Percentiles rank a stretch among this genome's conserved stretches.
These are phyloP conservation scores for Volvariella volvacea DNA, from an alignment of 1,284 basidiomycete species.

Conservation along the genomic window DNA sequence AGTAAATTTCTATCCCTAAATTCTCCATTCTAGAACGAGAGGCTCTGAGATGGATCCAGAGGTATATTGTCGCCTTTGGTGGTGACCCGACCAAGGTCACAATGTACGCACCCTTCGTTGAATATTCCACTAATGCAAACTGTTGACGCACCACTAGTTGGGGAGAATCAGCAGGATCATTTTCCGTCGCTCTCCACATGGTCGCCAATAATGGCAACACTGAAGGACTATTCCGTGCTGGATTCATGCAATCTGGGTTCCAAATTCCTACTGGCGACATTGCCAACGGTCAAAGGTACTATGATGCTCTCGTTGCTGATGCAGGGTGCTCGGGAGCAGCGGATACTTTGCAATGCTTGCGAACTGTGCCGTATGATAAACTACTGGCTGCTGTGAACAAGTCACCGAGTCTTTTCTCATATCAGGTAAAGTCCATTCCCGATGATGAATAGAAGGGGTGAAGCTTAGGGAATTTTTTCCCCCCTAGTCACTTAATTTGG, in stretches of 20 bases:
- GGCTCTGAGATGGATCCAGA: constrained; percentile 60
- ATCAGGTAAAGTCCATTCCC: constrained; percentile 35
- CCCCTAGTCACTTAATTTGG: constrained; percentile 31
- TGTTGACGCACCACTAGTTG: constrained; percentile 26
- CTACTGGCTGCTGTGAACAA: constrained; percentile 37
- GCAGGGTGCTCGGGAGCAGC: constrained; percentile 33
- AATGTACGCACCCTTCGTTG: constrained; percentile 31
- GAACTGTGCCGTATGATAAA: constrained; percentile 31
- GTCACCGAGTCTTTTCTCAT: constrained; percentile 35
- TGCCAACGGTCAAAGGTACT: constrained; percentile 32
- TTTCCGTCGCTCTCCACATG: constrained; percentile 47
- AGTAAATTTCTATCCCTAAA: neutral
- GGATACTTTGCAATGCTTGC: constrained; percentile 45
- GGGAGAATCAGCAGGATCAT: constrained; percentile 53
- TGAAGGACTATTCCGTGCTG: constrained; percentile 43
- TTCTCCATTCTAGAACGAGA: constrained; percentile 36
- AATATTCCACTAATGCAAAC: neutral
- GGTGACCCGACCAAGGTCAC: constrained; percentile 55
- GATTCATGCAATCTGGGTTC: constrained; percentile 47
- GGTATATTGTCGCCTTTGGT: constrained; percentile 57
- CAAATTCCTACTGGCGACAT: constrained; percentile 37
- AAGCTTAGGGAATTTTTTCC: neutral
- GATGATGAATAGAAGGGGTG: neutral
- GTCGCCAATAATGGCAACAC: constrained; percentile 40
- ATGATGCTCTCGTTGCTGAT: constrained; percentile 37